Evolutionary conservation across 2,329 filamentous ascomycete species (phyloP).

Genomic region (Byssothecium circinans): DNA sequence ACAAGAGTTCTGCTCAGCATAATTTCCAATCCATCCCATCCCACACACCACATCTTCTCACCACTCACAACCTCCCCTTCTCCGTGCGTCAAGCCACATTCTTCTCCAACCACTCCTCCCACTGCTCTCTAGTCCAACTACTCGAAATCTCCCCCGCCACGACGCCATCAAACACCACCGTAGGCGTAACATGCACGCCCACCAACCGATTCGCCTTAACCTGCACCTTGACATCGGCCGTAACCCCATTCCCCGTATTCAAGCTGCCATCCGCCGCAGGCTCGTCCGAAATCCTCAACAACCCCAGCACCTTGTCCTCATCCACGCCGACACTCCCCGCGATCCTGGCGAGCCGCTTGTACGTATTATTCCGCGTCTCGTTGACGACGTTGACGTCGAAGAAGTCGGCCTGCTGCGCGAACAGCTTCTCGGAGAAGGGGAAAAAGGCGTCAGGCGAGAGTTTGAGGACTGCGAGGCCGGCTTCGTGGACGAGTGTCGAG

Average conservation of each 20-base stretch:
- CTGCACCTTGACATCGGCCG: slow-evolving; percentile 80
- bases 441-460: slow-evolving; percentile 74
- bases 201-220: slow-evolving; percentile 78
- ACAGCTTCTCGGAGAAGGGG: slow-evolving; percentile 72
- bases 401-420: slow-evolving; percentile 70
- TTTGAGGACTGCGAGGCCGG: slow-evolving; percentile 76
- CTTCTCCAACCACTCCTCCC: slow-evolving; percentile 78
- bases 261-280: slow-evolving; percentile 66
- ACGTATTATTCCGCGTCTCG: slow-evolving; percentile 83
- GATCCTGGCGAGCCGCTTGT: slow-evolving; percentile 75
- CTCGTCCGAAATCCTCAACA: slow-evolving; percentile 71
- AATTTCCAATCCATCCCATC: no score
- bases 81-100: slow-evolving; percentile 56
- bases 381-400: slow-evolving; percentile 85
- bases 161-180: slow-evolving; percentile 84
- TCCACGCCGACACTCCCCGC: slow-evolving; percentile 70
- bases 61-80: background rate
- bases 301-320: slow-evolving; percentile 66
- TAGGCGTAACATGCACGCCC: slow-evolving; percentile 88
- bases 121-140: slow-evolving; percentile 76
- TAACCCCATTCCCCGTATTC: slow-evolving; percentile 81
- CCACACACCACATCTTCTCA: no score
- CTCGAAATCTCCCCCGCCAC: slow-evolving; percentile 78
- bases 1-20: no score
- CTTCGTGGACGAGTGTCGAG: slow-evolving; percentile 71